phyloP scores from a whole-genome alignment of 2,329 filamentous ascomycete genomes.

The Blastomyces silverae region DNA sequence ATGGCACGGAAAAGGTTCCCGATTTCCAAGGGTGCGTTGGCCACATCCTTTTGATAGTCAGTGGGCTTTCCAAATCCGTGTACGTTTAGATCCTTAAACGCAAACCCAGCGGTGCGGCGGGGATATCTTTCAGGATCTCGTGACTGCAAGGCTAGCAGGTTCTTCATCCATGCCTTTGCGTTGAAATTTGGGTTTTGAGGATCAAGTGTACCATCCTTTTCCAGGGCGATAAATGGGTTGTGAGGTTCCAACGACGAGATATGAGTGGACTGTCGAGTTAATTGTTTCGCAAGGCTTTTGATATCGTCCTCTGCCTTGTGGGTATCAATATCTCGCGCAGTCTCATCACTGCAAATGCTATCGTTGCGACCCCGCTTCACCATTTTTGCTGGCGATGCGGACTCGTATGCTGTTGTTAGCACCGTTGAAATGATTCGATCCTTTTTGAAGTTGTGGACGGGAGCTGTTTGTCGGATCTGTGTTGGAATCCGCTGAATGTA shows the following conservation, averaged over 20 bases:
- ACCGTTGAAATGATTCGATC: background rate
- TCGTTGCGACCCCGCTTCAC: background rate
- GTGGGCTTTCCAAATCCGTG: constrained; percentile 36
- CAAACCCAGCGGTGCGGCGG: constrained; percentile 33
- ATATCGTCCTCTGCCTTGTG: constrained; percentile 8
- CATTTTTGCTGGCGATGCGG: background rate
- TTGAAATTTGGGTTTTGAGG: constrained; percentile 42
- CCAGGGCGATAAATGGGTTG: constrained; percentile 32
- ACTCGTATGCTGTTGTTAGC: background rate
- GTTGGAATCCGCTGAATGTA: no score
- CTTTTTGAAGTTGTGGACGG: background rate
- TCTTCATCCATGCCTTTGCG: constrained; percentile 42
- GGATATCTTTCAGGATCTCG: constrained; percentile 33
- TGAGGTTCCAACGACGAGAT: constrained; percentile 17
- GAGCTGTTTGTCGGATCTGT: no score
- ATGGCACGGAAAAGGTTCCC: constrained; percentile 25
- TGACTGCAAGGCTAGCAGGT: constrained; percentile 39
- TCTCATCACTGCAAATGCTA: constrained; percentile 6
- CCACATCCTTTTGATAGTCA: constrained; percentile 41
- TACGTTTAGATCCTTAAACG: constrained; percentile 35
- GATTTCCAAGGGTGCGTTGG: constrained; percentile 37
- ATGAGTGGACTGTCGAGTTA: constrained; percentile 14
- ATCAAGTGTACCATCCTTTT: constrained; percentile 36
- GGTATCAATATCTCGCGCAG: background rate
- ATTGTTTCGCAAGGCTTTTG: constrained; percentile 5